These are phyloP conservation scores for Aspergillus panamensis DNA, from an alignment of 495 filamentous ascomycete genomes.

Conservation along the genomic window DNA sequence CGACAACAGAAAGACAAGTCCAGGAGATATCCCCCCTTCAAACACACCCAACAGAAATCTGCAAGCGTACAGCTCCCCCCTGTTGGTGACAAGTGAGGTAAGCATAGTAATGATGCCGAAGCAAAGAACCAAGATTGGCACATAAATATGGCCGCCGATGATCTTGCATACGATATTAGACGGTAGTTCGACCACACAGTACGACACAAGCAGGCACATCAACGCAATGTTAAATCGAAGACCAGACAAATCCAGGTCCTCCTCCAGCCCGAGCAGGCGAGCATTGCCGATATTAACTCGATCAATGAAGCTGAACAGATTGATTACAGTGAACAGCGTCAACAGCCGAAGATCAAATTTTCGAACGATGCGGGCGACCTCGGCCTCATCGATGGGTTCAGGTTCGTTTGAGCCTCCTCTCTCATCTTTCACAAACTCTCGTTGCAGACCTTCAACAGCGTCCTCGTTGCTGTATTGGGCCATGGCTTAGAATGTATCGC, in stretches of 20 bases:
- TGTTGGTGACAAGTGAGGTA: not conserved
- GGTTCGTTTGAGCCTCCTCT: too few relatives aligned
- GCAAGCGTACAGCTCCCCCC: not conserved
- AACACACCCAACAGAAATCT: slow-evolving; percentile 2
- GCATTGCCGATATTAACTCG: slow-evolving; percentile 2
- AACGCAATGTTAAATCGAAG: slow-evolving; percentile 3
- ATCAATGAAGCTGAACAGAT: slow-evolving; percentile 4
- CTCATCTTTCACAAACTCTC: too few relatives aligned
- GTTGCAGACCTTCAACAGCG: too few relatives aligned
- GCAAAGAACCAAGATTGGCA: not conserved
- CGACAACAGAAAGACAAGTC: slow-evolving; percentile 5
- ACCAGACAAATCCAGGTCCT: not conserved
- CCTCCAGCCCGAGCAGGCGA: not conserved
- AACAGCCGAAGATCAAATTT: not conserved
- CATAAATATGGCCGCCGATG: slow-evolving; percentile 4
- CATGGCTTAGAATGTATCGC: too few relatives aligned
- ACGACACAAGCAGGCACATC: slow-evolving; percentile 3
- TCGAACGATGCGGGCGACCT: not conserved
- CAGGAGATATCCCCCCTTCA: slow-evolving; percentile 6
- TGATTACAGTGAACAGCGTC: not conserved
- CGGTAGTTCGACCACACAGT: slow-evolving; percentile 5
- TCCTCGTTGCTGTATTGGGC: too few relatives aligned
- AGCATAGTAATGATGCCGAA: slow-evolving; percentile 3
- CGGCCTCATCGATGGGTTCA: not conserved
- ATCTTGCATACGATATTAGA: slow-evolving; percentile 8